A percentile compares a stretch with the other conserved stretches of the same genome.
phyloP scores from a whole-genome alignment of 2,329 filamentous ascomycete genomes.

The Neodidymelliopsis sp. region DNA sequence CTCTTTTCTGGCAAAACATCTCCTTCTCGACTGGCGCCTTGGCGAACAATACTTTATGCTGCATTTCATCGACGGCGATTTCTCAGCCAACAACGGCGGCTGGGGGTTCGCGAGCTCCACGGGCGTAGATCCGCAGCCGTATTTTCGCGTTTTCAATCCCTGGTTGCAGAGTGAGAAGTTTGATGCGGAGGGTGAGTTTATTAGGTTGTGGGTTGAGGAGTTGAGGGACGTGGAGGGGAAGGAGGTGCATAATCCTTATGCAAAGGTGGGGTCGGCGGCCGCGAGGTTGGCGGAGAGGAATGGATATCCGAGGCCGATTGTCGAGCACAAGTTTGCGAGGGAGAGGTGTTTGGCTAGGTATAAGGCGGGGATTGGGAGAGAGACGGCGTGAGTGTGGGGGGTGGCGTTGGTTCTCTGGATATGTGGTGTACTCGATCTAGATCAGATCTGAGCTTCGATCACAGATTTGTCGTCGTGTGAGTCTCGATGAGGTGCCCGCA shows the following conservation, averaged over 20 bases:
- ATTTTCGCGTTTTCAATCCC: constrained; percentile 91
- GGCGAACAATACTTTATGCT: constrained; percentile 62
- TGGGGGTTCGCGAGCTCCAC: constrained; percentile 73
- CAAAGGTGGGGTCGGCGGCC: constrained; percentile 60
- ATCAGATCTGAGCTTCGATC: no score
- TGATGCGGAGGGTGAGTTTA: constrained; percentile 79
- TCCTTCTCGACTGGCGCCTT: constrained; percentile 59
- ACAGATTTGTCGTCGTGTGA: no score
- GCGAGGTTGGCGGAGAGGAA: constrained; percentile 65
- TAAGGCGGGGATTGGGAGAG: constrained; percentile 67
- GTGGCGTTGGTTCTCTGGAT: no score
- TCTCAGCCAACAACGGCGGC: constrained; percentile 65
- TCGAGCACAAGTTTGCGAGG: constrained; percentile 74
- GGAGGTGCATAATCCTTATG: constrained; percentile 83
- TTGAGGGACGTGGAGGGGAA: constrained; percentile 68
- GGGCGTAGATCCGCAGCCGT: constrained; percentile 85
- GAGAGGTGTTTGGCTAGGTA: constrained; percentile 74
- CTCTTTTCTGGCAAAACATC: constrained; percentile 59
- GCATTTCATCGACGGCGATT: constrained; percentile 56
- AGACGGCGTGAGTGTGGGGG: constrained; percentile 54
- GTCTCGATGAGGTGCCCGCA: no score
- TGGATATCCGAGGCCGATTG: constrained; percentile 78
- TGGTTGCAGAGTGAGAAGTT: constrained; percentile 86
- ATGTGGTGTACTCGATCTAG: no score
- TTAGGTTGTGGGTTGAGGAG: constrained; percentile 83